A percentile compares a stretch with the other conserved stretches of the same genome.
Conservation (phyloP, 441 rosid genomes). For the Gossypium lobatum region DNA sequence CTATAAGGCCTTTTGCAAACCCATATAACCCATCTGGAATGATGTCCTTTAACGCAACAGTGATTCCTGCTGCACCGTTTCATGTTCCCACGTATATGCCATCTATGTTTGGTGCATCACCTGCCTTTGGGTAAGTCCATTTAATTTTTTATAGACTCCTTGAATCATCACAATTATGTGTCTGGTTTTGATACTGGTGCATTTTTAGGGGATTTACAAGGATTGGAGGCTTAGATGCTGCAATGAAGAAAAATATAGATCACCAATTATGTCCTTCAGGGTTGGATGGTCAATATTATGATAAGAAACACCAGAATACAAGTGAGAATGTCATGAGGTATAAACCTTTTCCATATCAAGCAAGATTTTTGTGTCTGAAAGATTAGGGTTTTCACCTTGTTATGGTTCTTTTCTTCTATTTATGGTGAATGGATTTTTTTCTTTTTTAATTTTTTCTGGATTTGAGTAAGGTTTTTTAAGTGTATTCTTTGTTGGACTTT, state of each 20-base stretch:
- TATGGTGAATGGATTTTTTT: not conserved
- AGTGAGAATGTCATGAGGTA: conserved; percentile 25
- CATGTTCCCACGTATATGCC: conserved; percentile 27
- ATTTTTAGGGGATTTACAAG: conserved; percentile 29
- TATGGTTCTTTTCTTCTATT: not conserved
- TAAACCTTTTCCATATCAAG: not conserved
- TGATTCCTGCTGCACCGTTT: conserved; percentile 26
- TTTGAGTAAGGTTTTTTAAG: not conserved
- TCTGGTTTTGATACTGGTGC: conserved; percentile 8
- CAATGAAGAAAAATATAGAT: conserved; percentile 9
- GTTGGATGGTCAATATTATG: conserved; percentile 21
- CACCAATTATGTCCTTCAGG: conserved; percentile 14
- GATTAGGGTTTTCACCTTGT: not conserved
- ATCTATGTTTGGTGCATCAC: conserved; percentile 23
- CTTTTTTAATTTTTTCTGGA: not conserved
- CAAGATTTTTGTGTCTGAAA: not conserved
- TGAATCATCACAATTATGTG: not conserved
- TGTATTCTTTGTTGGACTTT: not conserved
- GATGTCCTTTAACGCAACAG: conserved; percentile 28
- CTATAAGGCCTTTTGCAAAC: conserved; percentile 26
- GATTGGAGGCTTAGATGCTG: conserved; percentile 25
- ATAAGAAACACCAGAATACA: conserved; percentile 22
- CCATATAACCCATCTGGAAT: conserved; percentile 29
- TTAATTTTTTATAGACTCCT: not conserved
- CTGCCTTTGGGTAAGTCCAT: conserved; percentile 31